Conservation (phyloP, 176 grass and related monocot genomes). For the Oryza coarctata region DNA sequence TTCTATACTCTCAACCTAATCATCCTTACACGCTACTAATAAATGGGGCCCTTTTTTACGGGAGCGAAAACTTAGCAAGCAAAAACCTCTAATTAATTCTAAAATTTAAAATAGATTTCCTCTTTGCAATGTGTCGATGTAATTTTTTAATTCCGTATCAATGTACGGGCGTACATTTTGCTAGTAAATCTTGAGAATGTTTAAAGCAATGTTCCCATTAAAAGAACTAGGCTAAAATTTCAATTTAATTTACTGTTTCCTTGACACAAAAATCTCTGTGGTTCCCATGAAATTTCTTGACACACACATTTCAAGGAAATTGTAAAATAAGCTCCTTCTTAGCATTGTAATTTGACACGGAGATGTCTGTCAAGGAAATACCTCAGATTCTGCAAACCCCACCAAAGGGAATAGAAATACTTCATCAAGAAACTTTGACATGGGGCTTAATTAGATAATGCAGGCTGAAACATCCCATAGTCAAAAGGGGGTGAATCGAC, state of each 20-base stretch:
- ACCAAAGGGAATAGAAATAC: conserved; percentile 98
- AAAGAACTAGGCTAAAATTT: conserved; percentile 8
- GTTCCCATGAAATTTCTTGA: background rate
- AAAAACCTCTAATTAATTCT: no score
- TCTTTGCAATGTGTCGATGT: no score
- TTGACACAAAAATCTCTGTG: background rate
- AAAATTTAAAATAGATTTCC: no score
- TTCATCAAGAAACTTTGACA: conserved; percentile 66
- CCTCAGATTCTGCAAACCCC: conserved; percentile 98
- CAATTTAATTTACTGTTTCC: background rate
- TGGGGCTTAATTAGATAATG: conserved; percentile 65
- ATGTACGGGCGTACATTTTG: no score
- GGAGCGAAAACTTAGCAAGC: no score
- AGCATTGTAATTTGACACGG: background rate
- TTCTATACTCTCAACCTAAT: no score
- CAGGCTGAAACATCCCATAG: conserved; percentile 82
- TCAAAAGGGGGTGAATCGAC: conserved; percentile 24
- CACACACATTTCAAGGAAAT: conserved; percentile 23
- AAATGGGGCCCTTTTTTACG: no score
- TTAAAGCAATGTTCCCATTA: background rate
- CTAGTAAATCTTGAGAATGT: conserved; percentile 3
- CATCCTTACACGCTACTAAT: no score
- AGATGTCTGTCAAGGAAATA: conserved; percentile 32
- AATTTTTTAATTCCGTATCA: no score
- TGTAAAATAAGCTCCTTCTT: background rate